These are phyloP conservation scores for Kickxella alabastrina DNA, from an alignment of 192 early-diverging fungal species.

Conservation along the genomic window DNA sequence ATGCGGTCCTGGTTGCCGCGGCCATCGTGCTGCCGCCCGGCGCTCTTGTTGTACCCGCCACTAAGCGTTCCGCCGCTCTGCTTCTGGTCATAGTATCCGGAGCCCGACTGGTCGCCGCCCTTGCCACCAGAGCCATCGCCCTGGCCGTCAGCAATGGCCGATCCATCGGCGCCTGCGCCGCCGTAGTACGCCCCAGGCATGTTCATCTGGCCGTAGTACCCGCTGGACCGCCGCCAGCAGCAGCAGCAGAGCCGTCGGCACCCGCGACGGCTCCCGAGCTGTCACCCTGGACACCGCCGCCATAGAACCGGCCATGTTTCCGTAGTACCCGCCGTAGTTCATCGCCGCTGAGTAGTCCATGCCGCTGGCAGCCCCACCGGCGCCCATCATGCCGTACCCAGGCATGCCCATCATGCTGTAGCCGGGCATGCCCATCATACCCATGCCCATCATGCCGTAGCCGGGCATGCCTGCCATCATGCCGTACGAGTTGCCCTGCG, in stretches of 20 bases:
- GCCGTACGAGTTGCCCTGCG: constrained; percentile 3
- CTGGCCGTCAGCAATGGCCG: constrained; percentile 19
- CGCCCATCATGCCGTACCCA: constrained; percentile 9
- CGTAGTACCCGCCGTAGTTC: constrained; percentile 36
- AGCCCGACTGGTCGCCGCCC: background rate
- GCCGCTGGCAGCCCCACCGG: constrained; percentile 2
- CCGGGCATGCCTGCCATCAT: constrained; percentile 25
- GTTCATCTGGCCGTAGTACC: constrained; percentile 34
- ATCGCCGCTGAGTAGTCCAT: constrained; percentile 27
- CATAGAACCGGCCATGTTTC: constrained; percentile 27
- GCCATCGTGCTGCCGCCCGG: constrained; percentile 14
- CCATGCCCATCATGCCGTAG: constrained; percentile 26
- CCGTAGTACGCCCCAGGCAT: constrained; percentile 39
- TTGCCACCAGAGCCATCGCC: constrained; percentile 13
- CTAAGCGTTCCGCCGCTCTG: constrained; percentile 7
- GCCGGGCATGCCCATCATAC: constrained; percentile 25
- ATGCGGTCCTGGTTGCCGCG: constrained; percentile 11
- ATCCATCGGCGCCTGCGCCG: constrained; percentile 4
- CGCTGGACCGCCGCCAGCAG: constrained; percentile 2
- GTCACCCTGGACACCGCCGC: constrained; percentile 11
- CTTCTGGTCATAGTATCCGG: constrained; percentile 7
- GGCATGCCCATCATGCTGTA: constrained; percentile 10
- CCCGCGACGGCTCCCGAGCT: constrained; percentile 2
- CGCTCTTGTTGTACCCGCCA: constrained; percentile 1
- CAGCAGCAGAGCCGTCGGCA: constrained; percentile 6